These are phyloP conservation scores for Nakazawaea ishiwadae DNA, from an alignment of 805 yeast genomes.

Conservation along the genomic window DNA sequence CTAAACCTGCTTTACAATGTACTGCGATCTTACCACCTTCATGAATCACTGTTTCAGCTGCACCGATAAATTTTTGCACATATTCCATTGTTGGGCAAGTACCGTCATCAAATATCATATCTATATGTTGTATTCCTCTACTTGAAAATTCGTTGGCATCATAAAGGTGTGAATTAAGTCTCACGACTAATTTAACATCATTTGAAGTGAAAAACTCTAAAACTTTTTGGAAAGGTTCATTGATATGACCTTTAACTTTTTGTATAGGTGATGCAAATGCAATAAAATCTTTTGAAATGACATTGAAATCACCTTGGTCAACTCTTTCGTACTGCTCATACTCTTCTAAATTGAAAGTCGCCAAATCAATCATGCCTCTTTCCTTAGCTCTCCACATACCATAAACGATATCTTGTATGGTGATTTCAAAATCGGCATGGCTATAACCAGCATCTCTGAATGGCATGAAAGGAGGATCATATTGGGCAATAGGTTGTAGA, in stretches of 20 bases:
- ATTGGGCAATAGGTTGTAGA: constrained; percentile 87
- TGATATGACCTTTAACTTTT: constrained; percentile 45
- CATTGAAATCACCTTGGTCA: constrained; percentile 95
- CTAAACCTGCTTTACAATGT: constrained; percentile 98
- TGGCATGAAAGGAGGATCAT: constrained; percentile 89
- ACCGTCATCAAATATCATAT: constrained; percentile 97
- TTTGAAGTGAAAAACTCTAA: constrained; percentile 67
- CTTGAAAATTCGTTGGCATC: constrained; percentile 80
- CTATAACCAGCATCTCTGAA: constrained; percentile 98
- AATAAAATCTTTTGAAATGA: constrained; percentile 85
- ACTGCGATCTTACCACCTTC: constrained; percentile 94
- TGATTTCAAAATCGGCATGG: constrained; percentile 86
- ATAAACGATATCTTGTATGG: constrained; percentile 92
- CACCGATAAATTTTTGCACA: constrained; percentile 90
- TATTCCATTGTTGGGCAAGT: constrained; percentile 95
- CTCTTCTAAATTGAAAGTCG: constrained; percentile 84
- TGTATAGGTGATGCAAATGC: constrained; percentile 98
- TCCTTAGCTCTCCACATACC: constrained; percentile 98
- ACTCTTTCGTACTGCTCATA: constrained; percentile 94
- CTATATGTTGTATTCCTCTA: constrained; percentile 82
- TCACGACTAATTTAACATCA: constrained; percentile 83
- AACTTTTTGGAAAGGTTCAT: constrained; percentile 79
- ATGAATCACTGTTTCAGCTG: constrained; percentile 83
- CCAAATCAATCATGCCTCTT: constrained; percentile 80
- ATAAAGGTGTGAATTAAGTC: constrained; percentile 88